phyloP scores from a whole-genome alignment of 2,329 filamentous ascomycete species.

The Aspergillus quadrilineatus region DNA sequence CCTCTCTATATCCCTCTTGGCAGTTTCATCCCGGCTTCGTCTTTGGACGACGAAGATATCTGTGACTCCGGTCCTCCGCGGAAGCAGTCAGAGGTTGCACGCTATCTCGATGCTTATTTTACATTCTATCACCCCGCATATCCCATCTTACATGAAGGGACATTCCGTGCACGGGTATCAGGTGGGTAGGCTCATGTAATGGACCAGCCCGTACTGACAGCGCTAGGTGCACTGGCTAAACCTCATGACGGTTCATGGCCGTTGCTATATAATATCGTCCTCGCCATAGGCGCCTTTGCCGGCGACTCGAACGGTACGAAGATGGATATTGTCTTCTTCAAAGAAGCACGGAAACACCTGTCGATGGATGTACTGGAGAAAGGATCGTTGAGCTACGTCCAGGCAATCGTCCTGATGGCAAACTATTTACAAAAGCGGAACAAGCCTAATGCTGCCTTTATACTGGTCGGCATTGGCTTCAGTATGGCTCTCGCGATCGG shows the following conservation, averaged over 20 bases:
- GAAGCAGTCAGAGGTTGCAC: constrained; percentile 7
- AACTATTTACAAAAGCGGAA: constrained; percentile 24
- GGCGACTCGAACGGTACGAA: constrained; percentile 21
- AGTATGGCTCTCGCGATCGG: constrained; percentile 22
- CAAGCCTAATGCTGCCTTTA: constrained; percentile 22
- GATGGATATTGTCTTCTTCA: constrained; percentile 18
- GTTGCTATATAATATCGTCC: constrained; percentile 20
- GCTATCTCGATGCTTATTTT: constrained; percentile 22
- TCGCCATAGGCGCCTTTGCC: constrained; percentile 21
- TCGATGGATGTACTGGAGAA: constrained; percentile 23
- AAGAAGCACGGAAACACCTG: constrained; percentile 20
- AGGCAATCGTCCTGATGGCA: constrained; percentile 20
- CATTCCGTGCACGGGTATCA: constrained; percentile 21
- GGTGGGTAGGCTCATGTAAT: constrained; percentile 1
- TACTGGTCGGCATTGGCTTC: constrained; percentile 21
- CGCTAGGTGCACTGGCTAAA: constrained; percentile 18
- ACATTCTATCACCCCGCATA: constrained; percentile 20
- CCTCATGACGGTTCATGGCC: constrained; percentile 22
- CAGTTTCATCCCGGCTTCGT: constrained; percentile 19
- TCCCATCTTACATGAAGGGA: constrained; percentile 22
- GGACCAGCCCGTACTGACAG: constrained; percentile 1
- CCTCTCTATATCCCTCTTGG: constrained; percentile 20
- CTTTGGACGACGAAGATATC: constrained; percentile 18
- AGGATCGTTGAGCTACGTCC: constrained; percentile 22
- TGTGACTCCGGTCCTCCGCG: neutral